Base-by-base conservation (phyloP, 257 asterid species). In the Scutellaria barbata region DNA sequence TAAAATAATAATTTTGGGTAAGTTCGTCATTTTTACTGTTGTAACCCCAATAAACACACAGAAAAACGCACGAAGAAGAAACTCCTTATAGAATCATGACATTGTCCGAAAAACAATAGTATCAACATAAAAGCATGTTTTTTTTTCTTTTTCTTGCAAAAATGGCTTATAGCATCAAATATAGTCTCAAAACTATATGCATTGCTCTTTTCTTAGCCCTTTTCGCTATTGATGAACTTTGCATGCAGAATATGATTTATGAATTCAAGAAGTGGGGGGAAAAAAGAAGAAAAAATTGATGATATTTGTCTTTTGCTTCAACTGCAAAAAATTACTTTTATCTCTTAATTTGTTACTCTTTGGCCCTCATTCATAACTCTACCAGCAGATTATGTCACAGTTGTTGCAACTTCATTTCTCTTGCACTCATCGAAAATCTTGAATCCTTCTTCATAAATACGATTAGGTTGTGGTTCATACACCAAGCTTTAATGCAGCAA, bases 341-440 rank as follows among this genome's bases (percentile, higher is more conserved):
- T 22, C 25, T 8, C 42, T 35, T 45, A 7, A 9, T n/a, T 14
- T 58, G 18, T 13, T 33, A 13, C 18, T 12, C 10, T 68, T 18
- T 40, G 64, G 18, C 43, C n/a, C n/a, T 16, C 16, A 6, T 54
- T 42, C 8, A 42, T 53, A 54, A 16, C 35, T 20, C 48, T 14
- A n/a, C 57, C 45, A 50, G 30, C 39, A 63, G 8, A 74, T 55
- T 54, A 65, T 64, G 78, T 65, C 61, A 65, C 10, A 20, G 59
- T 66, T 43, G 59, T 54, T 53, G 59, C 57, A 65, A 43, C 45
- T 46, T 71, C 60, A 57, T 7, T 59, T 57, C 13, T 22, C 8
- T 7, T 18, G 46, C 66, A 73, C 25, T 10, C 8, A 42, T 7
- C 41, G 5, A 60, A 65, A 55, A 5, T n/a, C 30, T 55, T 25